Conservation (phyloP, 1,139 yeast genomes). For the Kodamaea sp. region DNA sequence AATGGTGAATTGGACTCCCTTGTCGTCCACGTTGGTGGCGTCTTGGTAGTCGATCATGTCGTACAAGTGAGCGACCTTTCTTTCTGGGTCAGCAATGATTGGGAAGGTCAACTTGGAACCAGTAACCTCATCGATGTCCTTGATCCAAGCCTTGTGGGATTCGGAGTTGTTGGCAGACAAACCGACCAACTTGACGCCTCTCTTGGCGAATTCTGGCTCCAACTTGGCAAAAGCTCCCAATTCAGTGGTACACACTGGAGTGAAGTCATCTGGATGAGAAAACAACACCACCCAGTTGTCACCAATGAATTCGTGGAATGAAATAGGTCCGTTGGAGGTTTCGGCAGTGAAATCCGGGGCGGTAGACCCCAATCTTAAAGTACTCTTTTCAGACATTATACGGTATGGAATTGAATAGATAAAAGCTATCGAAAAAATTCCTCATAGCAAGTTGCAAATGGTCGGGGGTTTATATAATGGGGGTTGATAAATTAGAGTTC, state of each 20-base stretch:
- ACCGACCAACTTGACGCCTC: conserved; percentile 83
- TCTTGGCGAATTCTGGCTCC: conserved; percentile 77
- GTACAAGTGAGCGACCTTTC: conserved; percentile 78
- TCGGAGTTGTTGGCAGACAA: conserved; percentile 79
- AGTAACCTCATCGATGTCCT: conserved; percentile 80
- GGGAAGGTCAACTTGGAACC: conserved; percentile 79
- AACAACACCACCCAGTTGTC: conserved; percentile 82
- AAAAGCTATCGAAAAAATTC: too few species aligned
- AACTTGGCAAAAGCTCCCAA: conserved; percentile 87
- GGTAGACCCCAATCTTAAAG: conserved; percentile 46
- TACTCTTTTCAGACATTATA: conserved; percentile 1
- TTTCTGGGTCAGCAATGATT: conserved; percentile 79
- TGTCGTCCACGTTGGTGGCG: conserved; percentile 65
- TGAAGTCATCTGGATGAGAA: conserved; percentile 93
- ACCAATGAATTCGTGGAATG: conserved; percentile 81
- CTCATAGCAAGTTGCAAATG: conserved; percentile 3
- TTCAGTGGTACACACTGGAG: conserved; percentile 95
- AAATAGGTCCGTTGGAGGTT: conserved; percentile 74
- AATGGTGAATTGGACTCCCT: conserved; percentile 73
- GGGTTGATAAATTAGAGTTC: too few species aligned
- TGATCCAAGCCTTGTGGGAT: conserved; percentile 78
- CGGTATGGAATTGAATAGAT: neutral
- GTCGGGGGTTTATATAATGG: conserved; percentile 7
- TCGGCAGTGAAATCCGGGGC: conserved; percentile 86
- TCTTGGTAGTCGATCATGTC: conserved; percentile 94